Evolutionary conservation across 2,329 filamentous ascomycete species (phyloP).

Genomic region (Penicillium paneum): DNA sequence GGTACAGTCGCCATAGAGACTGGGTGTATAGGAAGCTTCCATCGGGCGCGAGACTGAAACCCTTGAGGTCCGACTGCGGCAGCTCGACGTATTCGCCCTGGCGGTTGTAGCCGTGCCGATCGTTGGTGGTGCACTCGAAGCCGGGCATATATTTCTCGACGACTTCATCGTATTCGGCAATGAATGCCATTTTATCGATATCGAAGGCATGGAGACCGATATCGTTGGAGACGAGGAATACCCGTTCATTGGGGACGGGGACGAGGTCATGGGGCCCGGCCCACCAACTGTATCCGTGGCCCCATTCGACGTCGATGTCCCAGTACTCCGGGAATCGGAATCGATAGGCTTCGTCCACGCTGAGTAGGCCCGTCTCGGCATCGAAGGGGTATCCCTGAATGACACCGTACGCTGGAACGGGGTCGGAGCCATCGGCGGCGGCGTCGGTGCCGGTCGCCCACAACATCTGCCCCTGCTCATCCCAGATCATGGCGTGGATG

Average conservation of each 20-base stretch:
- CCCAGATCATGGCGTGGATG: slow-evolving; percentile 27
- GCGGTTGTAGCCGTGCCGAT: slow-evolving; percentile 20
- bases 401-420: slow-evolving; percentile 17
- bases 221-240: slow-evolving; percentile 25
- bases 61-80: slow-evolving; percentile 23
- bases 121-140: slow-evolving; percentile 23
- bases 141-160: slow-evolving; percentile 22
- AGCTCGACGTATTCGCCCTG: slow-evolving; percentile 20
- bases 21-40: slow-evolving; percentile 25
- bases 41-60: slow-evolving; percentile 25
- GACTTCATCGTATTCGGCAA: slow-evolving; percentile 12
- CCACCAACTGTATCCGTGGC: slow-evolving; percentile 24
- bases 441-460: slow-evolving; percentile 24
- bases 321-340: slow-evolving; percentile 15
- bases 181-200: slow-evolving; percentile 17
- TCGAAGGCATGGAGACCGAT: slow-evolving; percentile 22
- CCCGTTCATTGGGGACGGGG: slow-evolving; percentile 24
- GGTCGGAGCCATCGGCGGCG: slow-evolving; percentile 25
- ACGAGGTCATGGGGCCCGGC: slow-evolving; percentile 25
- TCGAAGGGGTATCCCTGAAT: slow-evolving; percentile 25
- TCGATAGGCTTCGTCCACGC: slow-evolving; percentile 10
- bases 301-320: slow-evolving; percentile 24
- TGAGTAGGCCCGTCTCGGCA: slow-evolving; percentile 16
- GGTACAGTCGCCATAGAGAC: slow-evolving; percentile 19
- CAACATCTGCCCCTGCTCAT: slow-evolving; percentile 23